Conservation (phyloP, 2,329 filamentous ascomycete species). For the Leptographium lundbergii region DNA sequence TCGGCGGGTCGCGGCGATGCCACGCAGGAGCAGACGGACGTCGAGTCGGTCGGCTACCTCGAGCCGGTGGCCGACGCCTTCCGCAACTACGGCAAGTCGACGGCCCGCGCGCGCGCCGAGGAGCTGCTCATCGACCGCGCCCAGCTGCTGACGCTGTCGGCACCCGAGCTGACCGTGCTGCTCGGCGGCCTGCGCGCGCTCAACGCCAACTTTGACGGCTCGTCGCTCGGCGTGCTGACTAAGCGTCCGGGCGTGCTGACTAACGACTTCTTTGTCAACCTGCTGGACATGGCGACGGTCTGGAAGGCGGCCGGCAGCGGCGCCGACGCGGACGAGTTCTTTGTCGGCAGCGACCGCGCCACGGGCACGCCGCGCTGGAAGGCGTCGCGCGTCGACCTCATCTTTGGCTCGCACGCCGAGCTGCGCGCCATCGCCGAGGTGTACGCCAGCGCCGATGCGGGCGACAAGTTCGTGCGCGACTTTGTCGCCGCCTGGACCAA, state of each 20-base stretch:
- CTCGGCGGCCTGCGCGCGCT: conserved; percentile 60
- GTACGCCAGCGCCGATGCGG: conserved; percentile 47
- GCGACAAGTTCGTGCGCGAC: conserved; percentile 56
- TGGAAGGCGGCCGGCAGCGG: conserved; percentile 50
- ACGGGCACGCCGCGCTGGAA: conserved; percentile 55
- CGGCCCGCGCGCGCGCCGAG: conserved; percentile 49
- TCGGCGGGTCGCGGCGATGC: conserved; percentile 61
- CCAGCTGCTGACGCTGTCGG: conserved; percentile 55
- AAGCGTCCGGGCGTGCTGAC: conserved; percentile 53
- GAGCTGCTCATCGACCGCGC: conserved; percentile 61
- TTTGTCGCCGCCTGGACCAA: conserved; percentile 62
- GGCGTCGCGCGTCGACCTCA: conserved; percentile 54
- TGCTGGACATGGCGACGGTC: conserved; percentile 52
- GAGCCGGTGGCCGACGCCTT: conserved; percentile 63
- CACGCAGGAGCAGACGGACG: conserved; percentile 58
- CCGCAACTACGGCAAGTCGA: conserved; percentile 63
- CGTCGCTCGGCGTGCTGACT: conserved; percentile 55
- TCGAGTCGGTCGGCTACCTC: conserved; percentile 48
- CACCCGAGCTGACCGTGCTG: conserved; percentile 58
- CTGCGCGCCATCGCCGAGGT: conserved; percentile 58
- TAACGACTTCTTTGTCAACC: conserved; percentile 74
- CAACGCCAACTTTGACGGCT: conserved; percentile 59
- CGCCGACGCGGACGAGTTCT: conserved; percentile 35
- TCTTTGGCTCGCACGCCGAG: conserved; percentile 65
- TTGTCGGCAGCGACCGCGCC: conserved; percentile 52